These are phyloP conservation scores for Drosera spatulata DNA, from an alignment of 179 eudicot species.

Conservation along the genomic window DNA sequence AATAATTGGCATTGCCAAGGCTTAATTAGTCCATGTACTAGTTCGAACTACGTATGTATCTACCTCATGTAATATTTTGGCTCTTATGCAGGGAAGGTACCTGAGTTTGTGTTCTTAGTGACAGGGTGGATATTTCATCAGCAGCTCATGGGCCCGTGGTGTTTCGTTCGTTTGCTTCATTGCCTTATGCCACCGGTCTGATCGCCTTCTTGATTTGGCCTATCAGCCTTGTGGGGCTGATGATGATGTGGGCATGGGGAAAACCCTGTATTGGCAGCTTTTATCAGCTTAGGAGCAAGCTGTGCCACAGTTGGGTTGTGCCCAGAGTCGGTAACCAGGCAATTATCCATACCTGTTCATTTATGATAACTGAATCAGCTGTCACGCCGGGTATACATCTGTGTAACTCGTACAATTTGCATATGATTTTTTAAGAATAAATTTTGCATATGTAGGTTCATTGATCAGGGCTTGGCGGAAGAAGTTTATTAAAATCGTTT, in stretches of 20 bases:
- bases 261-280: conserved; percentile 39
- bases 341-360: neutral
- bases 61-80: neutral
- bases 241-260: conserved; percentile 70
- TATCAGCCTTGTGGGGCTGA: conserved; percentile 23
- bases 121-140: conserved; percentile 61
- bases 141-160: conserved; percentile 59
- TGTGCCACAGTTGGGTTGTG: conserved; percentile 71
- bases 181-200: conserved; percentile 29
- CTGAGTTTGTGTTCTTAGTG: conserved; percentile 75
- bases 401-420: no score
- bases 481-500: no score
- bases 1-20: no score
- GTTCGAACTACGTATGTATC: neutral
- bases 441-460: no score
- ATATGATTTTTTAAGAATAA: no score
- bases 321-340: conserved; percentile 95
- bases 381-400: neutral
- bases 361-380: neutral
- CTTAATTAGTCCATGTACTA: no score
- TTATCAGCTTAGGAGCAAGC: conserved; percentile 45
- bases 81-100: conserved; percentile 9
- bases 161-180: conserved; percentile 53
- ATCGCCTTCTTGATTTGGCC: conserved; percentile 53
- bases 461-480: no score